Base-by-base conservation (phyloP, 2,329 filamentous ascomycete genomes). In the Monosporascus sp. region DNA sequence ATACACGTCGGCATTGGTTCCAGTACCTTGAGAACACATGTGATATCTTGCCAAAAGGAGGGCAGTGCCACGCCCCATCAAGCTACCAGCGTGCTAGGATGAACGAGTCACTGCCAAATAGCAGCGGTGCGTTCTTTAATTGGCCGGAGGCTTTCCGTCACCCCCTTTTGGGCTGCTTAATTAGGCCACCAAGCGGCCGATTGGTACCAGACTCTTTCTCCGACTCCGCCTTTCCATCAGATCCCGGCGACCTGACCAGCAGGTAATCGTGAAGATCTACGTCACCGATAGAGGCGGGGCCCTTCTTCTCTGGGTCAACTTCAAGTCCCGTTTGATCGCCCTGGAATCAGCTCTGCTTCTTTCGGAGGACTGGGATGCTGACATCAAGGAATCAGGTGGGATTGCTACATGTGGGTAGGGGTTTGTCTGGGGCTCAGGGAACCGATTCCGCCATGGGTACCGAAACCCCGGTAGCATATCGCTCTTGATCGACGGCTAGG, bases 401-500 rank as follows among this genome's bases (percentile, higher is more conserved):
- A 5, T 5, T 14, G 31, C 31, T 14, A 34, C 9, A 34, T 34
- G 31, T 14, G 9, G 11, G 0, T 14, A 34, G 31, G 31, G 31
- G 31, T 14, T 14, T 14, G 31, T 14, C 31, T 14, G 11, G 24
- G 56, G 53, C 43, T 52, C 52, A 55, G 48, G 47, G 57, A 59
- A 51, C 56, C 51, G 51, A 44, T 59, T 54, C 54, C 59, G 40
- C 43, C 59, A 38, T 46, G 52, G 49, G 26, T 48, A 52, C 48
- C 49, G 49, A 48, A 44, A 61, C 60, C 60, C 59, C 55, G 49
- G 57, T 51, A 49, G 52, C 59, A 56, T 60, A 63, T 66, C 64
- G 60, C 60, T 60, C 54, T 51, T 66, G 58, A 64, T 66, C 62
- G 59, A 55, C 62, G 24, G 41, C 45, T 53, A 56, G 52, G 45